Base-by-base conservation (phyloP, 495 filamentous ascomycete genomes). In the Neurospora pannonica region DNA sequence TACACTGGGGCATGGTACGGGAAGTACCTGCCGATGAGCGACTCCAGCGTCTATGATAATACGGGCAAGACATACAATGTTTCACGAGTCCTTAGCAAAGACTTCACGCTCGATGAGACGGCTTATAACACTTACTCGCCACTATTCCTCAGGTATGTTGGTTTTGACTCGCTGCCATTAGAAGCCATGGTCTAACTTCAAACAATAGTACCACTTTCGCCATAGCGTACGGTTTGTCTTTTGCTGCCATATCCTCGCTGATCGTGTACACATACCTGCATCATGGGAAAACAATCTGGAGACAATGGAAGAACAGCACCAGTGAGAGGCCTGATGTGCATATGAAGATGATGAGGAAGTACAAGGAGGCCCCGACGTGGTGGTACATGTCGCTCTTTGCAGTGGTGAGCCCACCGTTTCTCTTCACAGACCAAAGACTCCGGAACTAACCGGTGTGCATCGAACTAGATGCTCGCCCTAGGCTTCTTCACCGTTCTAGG, bases 1-100 rank as follows among this genome's bases (percentile, higher is more conserved):
- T 93, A 90, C 77, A 87, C 86, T 28, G 90, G 90, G n/a, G 84
- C 86, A 1, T 92, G 90, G 91, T 90, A 90, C 75, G 84, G 85
- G 2, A 78, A 82, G 70, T 90, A 84, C 75, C 82, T 92, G 31
- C 88, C 89, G 6, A 88, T 89, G 81, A 87, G 86, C 70, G 89
- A 90, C 43, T 87, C 88, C 6, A 83, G 80, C 62, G 89, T 87
- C 0, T 91, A 89, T 76, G 90, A 92, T 78, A 91, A 92, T 77
- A 91, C 87, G 1, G 89, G 88, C 7, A 76, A 74, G 10, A 71
- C 73, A 6, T 92, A 91, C 73, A 86, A 92, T 70, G 86, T 89
- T 3, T 83, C 86, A 2, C 82, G 83, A 8, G 84, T 91, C 38
- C 80, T 90, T 19, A 85, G 85, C 1, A 71, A 84, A 10, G 81